Evolutionary conservation across 1,139 yeast species (phyloP), one percentile per base, ranked within the genome.

Genomic region (Yamadazyma pseudoaaseri): DNA sequence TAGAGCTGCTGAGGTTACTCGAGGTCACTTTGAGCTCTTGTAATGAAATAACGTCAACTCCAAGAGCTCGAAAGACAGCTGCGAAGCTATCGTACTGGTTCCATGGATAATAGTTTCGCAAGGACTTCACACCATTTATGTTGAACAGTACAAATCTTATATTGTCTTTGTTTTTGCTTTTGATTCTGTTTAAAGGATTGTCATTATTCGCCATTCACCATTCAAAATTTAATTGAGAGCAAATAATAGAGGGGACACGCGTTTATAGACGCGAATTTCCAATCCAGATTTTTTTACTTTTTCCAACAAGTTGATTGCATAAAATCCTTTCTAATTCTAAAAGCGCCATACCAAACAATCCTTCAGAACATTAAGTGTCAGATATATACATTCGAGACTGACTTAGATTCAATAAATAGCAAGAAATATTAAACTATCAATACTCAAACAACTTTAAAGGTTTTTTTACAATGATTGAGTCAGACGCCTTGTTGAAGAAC

Each of bases 101-200:
- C 92, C 96, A 90, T 2, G 97, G 97, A 43, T 79, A 76, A 51
- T 86, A 87, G 49, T 85, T 82, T 52, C 82, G 77, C 8, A 90
- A 59, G 0, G 96, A 87, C 38, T 86, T 79, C 35, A 81, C 60
- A 0, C 97, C 97, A 48, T 92, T 89, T 29, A 90, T 85, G 53
- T 90, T 90, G 65, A 90, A 90, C 1, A 95, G 72, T 8, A 84
- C 64, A 33, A 78, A 65, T 16, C 92, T 59, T 3, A 67, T 25
- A 6, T 51, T 36, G 7, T 22, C 26, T 3, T 20, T 25, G 4
- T 23, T 12, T 23, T 45, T 29, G 27, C 7, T 6, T 16, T 37
- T 45, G 8, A 43, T 34, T 17, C 33, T 37, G n/a, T 15, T 23
- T 13, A 38, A 18, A 14, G 35, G 35, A 20, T 30, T 30, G 3